Conservation (phyloP, 495 filamentous ascomycete species). For the Aspergillus sclerotioniger region DNA sequence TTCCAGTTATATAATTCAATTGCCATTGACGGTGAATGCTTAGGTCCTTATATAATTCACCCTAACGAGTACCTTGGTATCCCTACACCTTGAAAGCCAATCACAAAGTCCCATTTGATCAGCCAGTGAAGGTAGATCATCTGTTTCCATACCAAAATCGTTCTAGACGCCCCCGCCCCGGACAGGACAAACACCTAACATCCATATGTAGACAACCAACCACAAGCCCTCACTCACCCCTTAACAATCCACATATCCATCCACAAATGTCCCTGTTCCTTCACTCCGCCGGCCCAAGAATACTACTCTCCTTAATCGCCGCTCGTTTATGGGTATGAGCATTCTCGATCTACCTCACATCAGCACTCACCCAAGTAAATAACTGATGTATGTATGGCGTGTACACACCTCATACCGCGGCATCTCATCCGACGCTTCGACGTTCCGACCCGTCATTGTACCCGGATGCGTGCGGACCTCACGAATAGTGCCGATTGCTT, state of each 20-base stretch:
- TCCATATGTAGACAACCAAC: neutral
- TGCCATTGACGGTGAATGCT: too few relatives aligned
- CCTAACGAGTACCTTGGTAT: neutral
- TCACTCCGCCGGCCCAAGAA: slow-evolving; percentile 33
- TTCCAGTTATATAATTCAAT: neutral
- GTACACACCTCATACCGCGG: neutral
- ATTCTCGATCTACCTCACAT: slow-evolving; percentile 31
- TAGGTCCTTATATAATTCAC: neutral
- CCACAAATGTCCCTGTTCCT: neutral
- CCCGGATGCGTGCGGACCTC: neutral
- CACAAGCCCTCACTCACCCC: neutral
- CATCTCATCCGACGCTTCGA: neutral
- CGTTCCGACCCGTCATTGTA: neutral
- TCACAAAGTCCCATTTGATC: neutral
- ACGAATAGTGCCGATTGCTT: neutral
- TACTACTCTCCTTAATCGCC: slow-evolving; percentile 35
- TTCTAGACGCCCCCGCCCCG: neutral
- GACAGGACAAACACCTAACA: neutral
- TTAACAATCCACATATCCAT: neutral
- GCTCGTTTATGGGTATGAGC: slow-evolving; percentile 32
- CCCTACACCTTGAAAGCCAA: neutral
- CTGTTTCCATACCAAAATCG: neutral
- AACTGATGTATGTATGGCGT: neutral
- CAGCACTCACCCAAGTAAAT: neutral
- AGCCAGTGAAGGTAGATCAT: neutral